A percentile compares a stretch with the other conserved stretches of the same genome.
phyloP scores from a whole-genome alignment of 495 filamentous ascomycete species.

The Cryomyces minteri region DNA sequence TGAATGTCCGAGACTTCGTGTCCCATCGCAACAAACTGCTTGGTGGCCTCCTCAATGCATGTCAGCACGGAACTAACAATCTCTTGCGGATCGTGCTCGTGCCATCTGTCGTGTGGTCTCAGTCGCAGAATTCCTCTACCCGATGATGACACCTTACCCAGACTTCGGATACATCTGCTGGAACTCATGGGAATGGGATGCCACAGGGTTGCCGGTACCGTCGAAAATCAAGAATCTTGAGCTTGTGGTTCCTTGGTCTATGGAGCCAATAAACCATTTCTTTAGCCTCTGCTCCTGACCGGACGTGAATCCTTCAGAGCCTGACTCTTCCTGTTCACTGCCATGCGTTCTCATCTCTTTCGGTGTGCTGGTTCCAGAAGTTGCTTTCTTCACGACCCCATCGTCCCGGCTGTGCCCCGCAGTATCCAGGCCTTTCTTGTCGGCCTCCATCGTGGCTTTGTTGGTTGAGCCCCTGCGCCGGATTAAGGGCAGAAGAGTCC shows the following conservation, averaged over 20 bases:
- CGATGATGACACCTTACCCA: constrained; percentile 37
- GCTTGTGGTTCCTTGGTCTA: constrained; percentile 84
- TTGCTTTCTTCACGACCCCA: too few relatives aligned
- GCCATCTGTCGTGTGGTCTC: constrained; percentile 41
- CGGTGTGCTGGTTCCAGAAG: too few relatives aligned
- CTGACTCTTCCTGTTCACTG: neutral
- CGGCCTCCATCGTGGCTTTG: too few relatives aligned
- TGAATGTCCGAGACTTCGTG: constrained; percentile 54
- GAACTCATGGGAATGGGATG: constrained; percentile 79
- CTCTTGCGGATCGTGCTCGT: constrained; percentile 75
- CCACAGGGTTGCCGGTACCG: constrained; percentile 54
- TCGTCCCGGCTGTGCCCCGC: too few relatives aligned
- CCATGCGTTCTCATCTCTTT: neutral
- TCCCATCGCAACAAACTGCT: constrained; percentile 49
- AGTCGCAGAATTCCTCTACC: too few relatives aligned
- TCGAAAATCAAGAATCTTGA: constrained; percentile 86
- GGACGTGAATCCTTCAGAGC: neutral
- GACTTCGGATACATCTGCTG: constrained; percentile 70
- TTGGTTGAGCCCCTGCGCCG: too few relatives aligned
- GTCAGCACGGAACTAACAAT: constrained; percentile 58
- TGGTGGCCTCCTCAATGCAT: constrained; percentile 69
- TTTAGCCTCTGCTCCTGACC: neutral
- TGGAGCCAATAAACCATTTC: constrained; percentile 39
- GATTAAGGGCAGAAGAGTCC: too few relatives aligned
- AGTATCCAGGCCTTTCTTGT: too few relatives aligned